Evolutionary conservation across 2,329 filamentous ascomycete species (phyloP).

Genomic region (Pleomassaria siparia): DNA sequence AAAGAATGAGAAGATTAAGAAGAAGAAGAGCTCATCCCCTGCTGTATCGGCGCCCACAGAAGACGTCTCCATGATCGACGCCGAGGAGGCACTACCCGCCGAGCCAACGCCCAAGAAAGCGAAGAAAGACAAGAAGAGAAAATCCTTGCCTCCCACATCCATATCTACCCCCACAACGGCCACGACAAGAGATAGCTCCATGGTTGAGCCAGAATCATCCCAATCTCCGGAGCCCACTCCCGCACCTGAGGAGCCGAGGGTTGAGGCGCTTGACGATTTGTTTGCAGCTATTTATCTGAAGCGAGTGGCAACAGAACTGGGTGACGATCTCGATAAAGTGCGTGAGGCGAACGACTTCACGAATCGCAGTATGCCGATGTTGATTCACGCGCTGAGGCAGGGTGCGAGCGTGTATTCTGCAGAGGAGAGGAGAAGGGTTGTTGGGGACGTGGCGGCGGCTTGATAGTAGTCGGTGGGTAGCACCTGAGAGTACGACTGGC

Average conservation of each 20-base stretch:
- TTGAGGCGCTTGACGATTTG: constrained; percentile 20
- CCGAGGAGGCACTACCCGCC: not conserved
- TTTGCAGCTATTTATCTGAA: constrained; percentile 71
- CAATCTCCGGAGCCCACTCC: not conserved
- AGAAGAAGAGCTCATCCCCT: not conserved
- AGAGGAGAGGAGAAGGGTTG: constrained; percentile 53
- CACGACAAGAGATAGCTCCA: not conserved
- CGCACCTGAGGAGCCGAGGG: constrained; percentile 3
- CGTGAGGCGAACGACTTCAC: constrained; percentile 71
- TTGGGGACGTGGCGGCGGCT: constrained; percentile 19
- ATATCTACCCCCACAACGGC: not conserved
- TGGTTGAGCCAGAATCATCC: not conserved
- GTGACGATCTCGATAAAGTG: constrained; percentile 72
- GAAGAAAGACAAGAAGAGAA: constrained; percentile 6
- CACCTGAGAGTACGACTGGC: constrained; percentile 12
- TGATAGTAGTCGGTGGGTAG: not conserved
- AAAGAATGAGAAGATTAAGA: constrained; percentile 5
- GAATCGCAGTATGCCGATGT: constrained; percentile 60
- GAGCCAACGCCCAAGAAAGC: not conserved
- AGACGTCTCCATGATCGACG: not conserved
- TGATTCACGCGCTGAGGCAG: constrained; percentile 69
- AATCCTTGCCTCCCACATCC: not conserved
- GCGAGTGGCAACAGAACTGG: constrained; percentile 68
- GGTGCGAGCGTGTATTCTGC: constrained; percentile 62
- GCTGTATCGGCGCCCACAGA: not conserved